Percentiles rank a stretch among this genome's conserved stretches.
Conservation (phyloP, 805 yeast species). For the Blastobotrys robertii region DNA sequence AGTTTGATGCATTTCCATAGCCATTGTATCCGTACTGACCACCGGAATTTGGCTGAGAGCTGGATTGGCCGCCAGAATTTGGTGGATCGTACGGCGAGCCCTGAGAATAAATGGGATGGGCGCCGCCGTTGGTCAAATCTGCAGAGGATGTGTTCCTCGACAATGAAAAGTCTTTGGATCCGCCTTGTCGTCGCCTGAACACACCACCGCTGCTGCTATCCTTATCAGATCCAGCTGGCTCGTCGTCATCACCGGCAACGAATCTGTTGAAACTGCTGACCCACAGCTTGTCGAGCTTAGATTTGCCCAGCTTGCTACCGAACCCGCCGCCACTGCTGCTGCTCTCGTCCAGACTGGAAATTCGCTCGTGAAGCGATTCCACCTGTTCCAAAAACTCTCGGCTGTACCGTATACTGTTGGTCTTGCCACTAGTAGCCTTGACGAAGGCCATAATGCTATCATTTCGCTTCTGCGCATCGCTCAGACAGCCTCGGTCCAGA, state of each 20-base stretch:
- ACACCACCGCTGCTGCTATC: slow-evolving; percentile 15
- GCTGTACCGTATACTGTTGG: slow-evolving; percentile 14
- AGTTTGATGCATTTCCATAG: too few species aligned
- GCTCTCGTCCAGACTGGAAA: slow-evolving; percentile 18
- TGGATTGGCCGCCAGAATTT: too few species aligned
- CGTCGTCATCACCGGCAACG: slow-evolving; percentile 73
- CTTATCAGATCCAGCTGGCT: slow-evolving; percentile 1
- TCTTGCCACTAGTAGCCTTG: slow-evolving; percentile 24
- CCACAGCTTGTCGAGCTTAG: slow-evolving; percentile 69
- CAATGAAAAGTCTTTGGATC: slow-evolving; percentile 6
- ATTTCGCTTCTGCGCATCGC: slow-evolving; percentile 53
- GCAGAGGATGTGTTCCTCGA: background rate
- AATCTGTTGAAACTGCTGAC: slow-evolving; percentile 71
- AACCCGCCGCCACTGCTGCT: slow-evolving; percentile 54
- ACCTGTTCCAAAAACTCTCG: slow-evolving; percentile 32
- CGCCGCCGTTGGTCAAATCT: background rate
- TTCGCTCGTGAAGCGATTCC: slow-evolving; percentile 36
- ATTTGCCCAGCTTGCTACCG: slow-evolving; percentile 39
- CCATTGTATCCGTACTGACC: too few species aligned
- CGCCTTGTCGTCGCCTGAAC: slow-evolving; percentile 14
- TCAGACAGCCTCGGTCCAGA: slow-evolving; percentile 53
- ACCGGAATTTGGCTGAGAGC: too few species aligned
- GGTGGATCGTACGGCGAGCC: too few species aligned
- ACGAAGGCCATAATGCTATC: slow-evolving; percentile 39
- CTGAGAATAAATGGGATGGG: background rate